Evolutionary conservation across 495 filamentous ascomycete species (phyloP).

Genomic region (Entonaema liquescens): DNA sequence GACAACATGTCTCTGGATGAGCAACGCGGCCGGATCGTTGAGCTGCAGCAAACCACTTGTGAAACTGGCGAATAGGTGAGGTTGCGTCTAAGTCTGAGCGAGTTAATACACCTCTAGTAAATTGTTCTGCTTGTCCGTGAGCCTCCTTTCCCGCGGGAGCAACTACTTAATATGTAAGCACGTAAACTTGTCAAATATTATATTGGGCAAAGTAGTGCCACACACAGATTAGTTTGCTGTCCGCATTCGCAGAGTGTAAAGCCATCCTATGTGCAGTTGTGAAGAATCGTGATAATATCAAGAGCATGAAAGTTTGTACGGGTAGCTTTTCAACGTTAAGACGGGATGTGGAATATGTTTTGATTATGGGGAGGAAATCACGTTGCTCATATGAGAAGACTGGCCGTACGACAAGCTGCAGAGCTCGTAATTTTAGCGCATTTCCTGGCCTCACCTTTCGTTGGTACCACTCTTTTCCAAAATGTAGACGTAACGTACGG

Average conservation of each 20-base stretch:
- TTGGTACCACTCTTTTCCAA: background rate
- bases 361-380: constrained; percentile 4
- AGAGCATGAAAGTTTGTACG: constrained; percentile 29
- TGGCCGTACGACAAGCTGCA: constrained; percentile 21
- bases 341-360: background rate
- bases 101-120: constrained; percentile 63
- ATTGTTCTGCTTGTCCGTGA: constrained; percentile 68
- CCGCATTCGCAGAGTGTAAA: constrained; percentile 53
- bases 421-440: background rate
- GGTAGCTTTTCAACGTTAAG: background rate
- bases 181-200: background rate
- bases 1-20: constrained; percentile 78
- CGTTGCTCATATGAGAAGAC: constrained; percentile 22
- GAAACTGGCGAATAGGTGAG: constrained; percentile 80
- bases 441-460: background rate
- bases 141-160: constrained; percentile 50
- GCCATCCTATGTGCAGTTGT: constrained; percentile 52
- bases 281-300: constrained; percentile 27
- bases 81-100: constrained; percentile 60
- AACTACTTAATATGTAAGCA: constrained; percentile 36
- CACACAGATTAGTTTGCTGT: constrained; percentile 63
- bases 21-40: constrained; percentile 63
- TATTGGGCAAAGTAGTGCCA: constrained; percentile 38
- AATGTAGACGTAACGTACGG: background rate
- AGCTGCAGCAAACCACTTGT: constrained; percentile 82